Conservation (phyloP, 2,329 filamentous ascomycete species). For the Lachnellula cervina region DNA sequence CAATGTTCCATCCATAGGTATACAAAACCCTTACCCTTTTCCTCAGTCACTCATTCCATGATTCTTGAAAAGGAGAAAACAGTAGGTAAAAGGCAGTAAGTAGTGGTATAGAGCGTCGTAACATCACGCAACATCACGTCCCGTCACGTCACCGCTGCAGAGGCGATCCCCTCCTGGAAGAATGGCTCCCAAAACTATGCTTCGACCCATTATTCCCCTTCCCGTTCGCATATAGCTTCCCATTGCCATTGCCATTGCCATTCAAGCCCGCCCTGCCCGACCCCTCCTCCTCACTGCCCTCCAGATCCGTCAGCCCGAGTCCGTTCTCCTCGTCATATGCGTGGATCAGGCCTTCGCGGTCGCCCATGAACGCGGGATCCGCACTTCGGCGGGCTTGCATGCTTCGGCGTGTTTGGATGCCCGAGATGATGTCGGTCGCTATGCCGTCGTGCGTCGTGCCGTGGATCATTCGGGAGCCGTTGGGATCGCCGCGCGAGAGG, state of each 20-base stretch:
- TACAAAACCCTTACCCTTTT: too few relatives aligned
- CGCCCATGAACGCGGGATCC: slow-evolving; percentile 57
- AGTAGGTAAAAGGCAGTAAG: too few relatives aligned
- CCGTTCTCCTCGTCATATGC: slow-evolving; percentile 83
- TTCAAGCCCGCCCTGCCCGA: slow-evolving; percentile 4
- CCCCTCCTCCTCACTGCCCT: slow-evolving; percentile 66
- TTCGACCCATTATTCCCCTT: slow-evolving; percentile 32
- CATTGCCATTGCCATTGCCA: slow-evolving; percentile 14
- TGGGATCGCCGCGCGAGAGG: slow-evolving; percentile 85
- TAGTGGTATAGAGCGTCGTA: too few relatives aligned
- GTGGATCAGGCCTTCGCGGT: slow-evolving; percentile 78
- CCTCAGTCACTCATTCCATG: too few relatives aligned
- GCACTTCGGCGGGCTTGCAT: slow-evolving; percentile 85
- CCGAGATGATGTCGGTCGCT: slow-evolving; percentile 86
- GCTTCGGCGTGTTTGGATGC: slow-evolving; percentile 82
- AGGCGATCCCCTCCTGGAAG: slow-evolving; percentile 18
- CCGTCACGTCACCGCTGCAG: slow-evolving; percentile 17
- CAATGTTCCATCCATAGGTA: too few relatives aligned
- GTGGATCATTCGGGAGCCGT: slow-evolving; percentile 64
- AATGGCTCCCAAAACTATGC: slow-evolving; percentile 22
- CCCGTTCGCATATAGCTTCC: slow-evolving; percentile 23
- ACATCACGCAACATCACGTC: too few relatives aligned
- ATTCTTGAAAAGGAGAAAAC: too few relatives aligned
- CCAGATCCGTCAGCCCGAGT: slow-evolving; percentile 75
- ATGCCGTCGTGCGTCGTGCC: slow-evolving; percentile 66